Evolutionary conservation across 1,284 basidiomycete species (phyloP), one percentile per base, ranked within the genome.

Genomic region (Cutaneotrichosporon sp.): DNA sequence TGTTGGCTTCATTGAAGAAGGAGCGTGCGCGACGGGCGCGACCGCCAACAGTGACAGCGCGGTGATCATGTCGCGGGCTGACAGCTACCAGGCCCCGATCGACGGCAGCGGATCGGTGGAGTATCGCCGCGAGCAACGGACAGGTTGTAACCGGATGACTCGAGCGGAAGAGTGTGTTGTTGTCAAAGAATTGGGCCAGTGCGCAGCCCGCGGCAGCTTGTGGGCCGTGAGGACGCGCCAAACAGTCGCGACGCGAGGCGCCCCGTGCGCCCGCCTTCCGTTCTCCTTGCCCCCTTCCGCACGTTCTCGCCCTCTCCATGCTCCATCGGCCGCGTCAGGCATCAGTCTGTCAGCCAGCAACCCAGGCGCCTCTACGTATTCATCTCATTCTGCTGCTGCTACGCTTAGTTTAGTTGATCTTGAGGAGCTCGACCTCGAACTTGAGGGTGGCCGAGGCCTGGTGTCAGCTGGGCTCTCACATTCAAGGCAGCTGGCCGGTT

Each of bases 381-480:
- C 45, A 47, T 47, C 25, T 27, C 16, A 6, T 50, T 20, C 11
- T 36, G 8, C 11, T 22, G 8, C 51, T 36, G 9, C 11, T 20
- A 22, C 51, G 51, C 47, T 58, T n/a, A n/a, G 29, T 9, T 29
- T 79, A 83, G 71, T 82, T 81, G 70, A 82, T 74, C 55, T 80
- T 77, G 60, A 83, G 79, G 36, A 83, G 77, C 78, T 84, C 84
- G 76, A 84, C 81, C 58, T 84, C 83, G 69, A 85, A 85, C 65
- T 78, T 74, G 60, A 85, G 76, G 36, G 81, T 83, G 20, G 81
- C 25, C 47, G 47, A 29, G 47, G 47, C 16, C 47, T 50, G 27
- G 5, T 5, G 47, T 50, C 27, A 50, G 47, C 6, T 16, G 3
- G 5, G 34, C n/a, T 36, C 34, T 16, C 5, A 4, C 13, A 7